These are phyloP conservation scores for Acer yangbiense DNA, from an alignment of 345 rosid genomes.

Conservation along the genomic window DNA sequence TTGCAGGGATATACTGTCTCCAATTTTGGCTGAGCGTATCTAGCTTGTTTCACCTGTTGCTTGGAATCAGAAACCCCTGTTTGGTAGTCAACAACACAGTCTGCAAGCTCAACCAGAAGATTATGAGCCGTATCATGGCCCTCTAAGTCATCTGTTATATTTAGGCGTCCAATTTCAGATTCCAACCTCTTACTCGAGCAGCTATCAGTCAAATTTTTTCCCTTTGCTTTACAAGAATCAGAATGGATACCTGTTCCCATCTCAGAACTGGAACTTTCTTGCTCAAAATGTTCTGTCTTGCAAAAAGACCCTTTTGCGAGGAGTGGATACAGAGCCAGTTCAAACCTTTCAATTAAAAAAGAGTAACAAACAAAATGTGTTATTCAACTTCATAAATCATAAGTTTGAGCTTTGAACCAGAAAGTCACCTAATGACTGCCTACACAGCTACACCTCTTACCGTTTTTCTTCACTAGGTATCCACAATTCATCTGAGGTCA, in stretches of 20 bases:
- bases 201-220: conserved; percentile 46
- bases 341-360: conserved; percentile 62
- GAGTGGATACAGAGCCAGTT: conserved; percentile 74
- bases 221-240: conserved; percentile 57
- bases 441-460: conserved; percentile 42
- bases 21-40: conserved; percentile 41
- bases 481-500: conserved; percentile 95
- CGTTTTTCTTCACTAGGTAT: conserved; percentile 91
- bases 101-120: conserved; percentile 55
- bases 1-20: conserved; percentile 37
- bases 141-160: conserved; percentile 47
- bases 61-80: conserved; percentile 50
- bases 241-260: conserved; percentile 41
- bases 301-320: conserved; percentile 68
- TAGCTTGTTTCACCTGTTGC: conserved; percentile 47
- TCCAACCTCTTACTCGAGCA: conserved; percentile 53
- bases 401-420: conserved; percentile 19
- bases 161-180: conserved; percentile 55
- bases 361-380: conserved; percentile 17
- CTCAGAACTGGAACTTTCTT: conserved; percentile 54
- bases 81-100: conserved; percentile 53
- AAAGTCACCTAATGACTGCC: conserved; percentile 16
- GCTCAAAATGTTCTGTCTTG: conserved; percentile 57
- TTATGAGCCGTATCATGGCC: conserved; percentile 39
- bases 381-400: conserved; percentile 22